Evolutionary conservation across 768 basidiomycete genomes (phyloP), one percentile per base, ranked within the genome.

Genomic region (Termitomyces sp.): DNA sequence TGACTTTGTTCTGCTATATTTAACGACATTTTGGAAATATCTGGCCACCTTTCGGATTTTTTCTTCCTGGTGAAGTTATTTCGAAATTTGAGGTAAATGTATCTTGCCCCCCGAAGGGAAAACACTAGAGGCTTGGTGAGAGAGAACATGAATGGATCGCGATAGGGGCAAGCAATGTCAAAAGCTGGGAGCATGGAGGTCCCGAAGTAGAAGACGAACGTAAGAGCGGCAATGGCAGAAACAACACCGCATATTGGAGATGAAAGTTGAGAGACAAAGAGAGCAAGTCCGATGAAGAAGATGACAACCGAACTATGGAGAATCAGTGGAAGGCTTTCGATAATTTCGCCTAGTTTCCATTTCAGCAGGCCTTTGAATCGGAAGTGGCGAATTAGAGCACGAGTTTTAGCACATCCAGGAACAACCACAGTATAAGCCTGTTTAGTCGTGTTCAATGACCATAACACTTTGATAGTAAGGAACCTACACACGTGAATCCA

Each of bases 301-400:
- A 52, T 27, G 50, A n/a, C 37, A 12, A 52, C 36, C 4, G 50
- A 52, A 20, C 37, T 27, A 52, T 52, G 50, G 1, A 52, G 26
- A 2, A 52, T 52, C 6, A 52, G 6, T 1, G 37, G 50, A 39
- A 39, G 50, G 24, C 37, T 39, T 18, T 39, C 50, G 4, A 52
- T 27, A 4, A 52, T 13, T 14, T 52, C 37, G 4, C 36, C 26
- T 6, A 52, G 50, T 37, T 27, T 52, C 50, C 50, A 52, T 3
- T n/a, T 52, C 26, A 29, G 13, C 3, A 52, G 36, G 26, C 50
- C 50, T 20, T 39, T 26, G 14, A 39, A 52, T 18, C 50, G 50
- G n/a, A 52, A 52, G 39, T 52, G 50, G 18, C 50, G 50, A 27
- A 29, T 52, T 6, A 52, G 24, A 52, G 50, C 50, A n/a, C 50